Evolutionary conservation across 129 eudicot genomes (phyloP).

Genomic region (Flaveria sonorensis): DNA sequence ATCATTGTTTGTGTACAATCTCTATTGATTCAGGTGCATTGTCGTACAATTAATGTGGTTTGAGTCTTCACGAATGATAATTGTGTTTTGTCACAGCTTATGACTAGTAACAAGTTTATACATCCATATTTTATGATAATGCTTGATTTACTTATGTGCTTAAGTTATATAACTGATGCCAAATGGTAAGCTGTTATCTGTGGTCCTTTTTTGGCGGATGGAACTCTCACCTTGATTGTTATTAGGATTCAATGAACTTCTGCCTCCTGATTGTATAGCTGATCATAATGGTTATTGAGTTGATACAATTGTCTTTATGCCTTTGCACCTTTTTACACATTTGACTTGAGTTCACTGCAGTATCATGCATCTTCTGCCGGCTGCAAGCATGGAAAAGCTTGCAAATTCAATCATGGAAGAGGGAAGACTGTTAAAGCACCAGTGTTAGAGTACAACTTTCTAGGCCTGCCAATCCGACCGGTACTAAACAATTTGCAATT

Average conservation of each 20-base stretch:
- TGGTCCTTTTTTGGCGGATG: not conserved
- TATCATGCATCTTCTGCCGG: conserved; percentile 70
- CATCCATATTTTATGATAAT: not conserved
- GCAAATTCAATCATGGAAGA: conserved; percentile 66
- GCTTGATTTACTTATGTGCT: conserved; percentile 23
- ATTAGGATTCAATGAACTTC: not conserved
- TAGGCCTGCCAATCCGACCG: conserved; percentile 86
- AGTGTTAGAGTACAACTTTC: conserved; percentile 62
- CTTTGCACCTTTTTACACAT: conserved; percentile 10
- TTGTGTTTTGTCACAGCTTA: not conserved
- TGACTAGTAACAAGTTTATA: not conserved
- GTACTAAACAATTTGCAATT: conserved; percentile 40
- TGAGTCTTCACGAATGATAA: not conserved
- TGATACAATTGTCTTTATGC: conserved; percentile 13
- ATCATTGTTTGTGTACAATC: conserved; percentile 8
- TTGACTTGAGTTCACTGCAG: conserved; percentile 52
- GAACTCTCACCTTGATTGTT: not conserved
- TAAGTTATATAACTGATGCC: conserved; percentile 17
- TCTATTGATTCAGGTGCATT: conserved; percentile 20
- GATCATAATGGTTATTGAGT: conserved; percentile 2
- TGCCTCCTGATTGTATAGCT: not conserved
- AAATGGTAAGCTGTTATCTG: not conserved
- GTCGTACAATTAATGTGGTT: conserved; percentile 3
- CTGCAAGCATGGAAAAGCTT: conserved; percentile 81
- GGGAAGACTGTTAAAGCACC: conserved; percentile 46